Percentiles rank a stretch among this genome's conserved stretches.
Evolutionary conservation across 164 flowering plant genomes (phyloP).

Genomic region (Tinospora cordifolia): DNA sequence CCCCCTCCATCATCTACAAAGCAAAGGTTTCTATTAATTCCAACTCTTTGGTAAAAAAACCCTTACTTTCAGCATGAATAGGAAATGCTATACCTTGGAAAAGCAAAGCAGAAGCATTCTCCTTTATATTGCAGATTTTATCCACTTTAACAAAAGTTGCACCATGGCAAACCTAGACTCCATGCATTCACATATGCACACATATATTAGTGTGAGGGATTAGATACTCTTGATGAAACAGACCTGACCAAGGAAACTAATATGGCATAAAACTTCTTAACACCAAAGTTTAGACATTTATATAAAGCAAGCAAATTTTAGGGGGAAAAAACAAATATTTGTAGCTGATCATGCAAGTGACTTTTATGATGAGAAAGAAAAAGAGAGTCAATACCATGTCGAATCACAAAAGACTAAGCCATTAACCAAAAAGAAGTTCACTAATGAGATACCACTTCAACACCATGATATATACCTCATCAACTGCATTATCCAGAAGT

Average conservation of each 20-base stretch:
- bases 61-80: constrained; percentile 1
- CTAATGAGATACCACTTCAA: background rate
- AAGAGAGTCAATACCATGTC: background rate
- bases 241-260: background rate
- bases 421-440: background rate
- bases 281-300: background rate
- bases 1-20: constrained; percentile 91
- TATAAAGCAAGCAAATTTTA: background rate
- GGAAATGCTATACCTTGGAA: constrained; percentile 56
- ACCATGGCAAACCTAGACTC: constrained; percentile 57
- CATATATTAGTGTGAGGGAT: background rate
- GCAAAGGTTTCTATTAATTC: constrained; percentile 14
- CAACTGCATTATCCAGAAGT: constrained; percentile 87
- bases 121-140: constrained; percentile 49
- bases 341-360: too few relatives aligned
- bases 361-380: too few relatives aligned
- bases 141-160: constrained; percentile 88
- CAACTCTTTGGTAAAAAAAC: background rate
- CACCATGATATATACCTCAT: constrained; percentile 47
- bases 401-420: background rate
- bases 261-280: background rate
- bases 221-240: background rate
- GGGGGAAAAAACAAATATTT: background rate
- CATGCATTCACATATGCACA: background rate
- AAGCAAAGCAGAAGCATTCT: constrained; percentile 68